Evolutionary conservation across 2,329 filamentous ascomycete species (phyloP).

Genomic region (Penicillium paneum): DNA sequence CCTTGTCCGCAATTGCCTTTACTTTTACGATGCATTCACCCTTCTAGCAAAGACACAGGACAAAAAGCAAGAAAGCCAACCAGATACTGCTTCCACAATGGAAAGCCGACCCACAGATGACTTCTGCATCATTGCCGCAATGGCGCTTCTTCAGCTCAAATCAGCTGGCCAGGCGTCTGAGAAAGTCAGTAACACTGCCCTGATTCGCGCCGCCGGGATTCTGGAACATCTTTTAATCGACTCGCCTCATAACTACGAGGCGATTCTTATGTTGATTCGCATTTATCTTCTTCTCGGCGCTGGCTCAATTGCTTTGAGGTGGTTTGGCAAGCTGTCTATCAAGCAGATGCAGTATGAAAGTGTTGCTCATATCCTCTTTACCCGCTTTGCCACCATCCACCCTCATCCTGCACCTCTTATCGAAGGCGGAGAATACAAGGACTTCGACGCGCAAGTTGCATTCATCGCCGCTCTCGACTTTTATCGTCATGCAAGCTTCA

Average conservation of each 20-base stretch:
- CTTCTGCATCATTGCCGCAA: slow-evolving; percentile 43
- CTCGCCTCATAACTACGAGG: slow-evolving; percentile 48
- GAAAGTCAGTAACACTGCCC: slow-evolving; percentile 25
- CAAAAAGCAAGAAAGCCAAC: not conserved
- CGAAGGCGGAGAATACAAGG: slow-evolving; percentile 40
- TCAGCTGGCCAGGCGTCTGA: slow-evolving; percentile 18
- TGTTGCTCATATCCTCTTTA: slow-evolving; percentile 48
- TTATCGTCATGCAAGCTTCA: slow-evolving; percentile 39
- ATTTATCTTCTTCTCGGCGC: slow-evolving; percentile 46
- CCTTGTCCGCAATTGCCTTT: slow-evolving; percentile 41
- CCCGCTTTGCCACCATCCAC: slow-evolving; percentile 48
- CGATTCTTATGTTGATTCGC: slow-evolving; percentile 44
- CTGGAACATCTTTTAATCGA: slow-evolving; percentile 40
- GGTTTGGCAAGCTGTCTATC: slow-evolving; percentile 46
- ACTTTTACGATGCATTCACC: slow-evolving; percentile 28
- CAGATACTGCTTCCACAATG: slow-evolving; percentile 33
- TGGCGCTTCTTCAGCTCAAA: slow-evolving; percentile 38
- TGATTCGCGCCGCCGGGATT: slow-evolving; percentile 40
- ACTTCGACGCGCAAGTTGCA: slow-evolving; percentile 42
- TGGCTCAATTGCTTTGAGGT: slow-evolving; percentile 46
- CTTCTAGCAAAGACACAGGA: slow-evolving; percentile 21
- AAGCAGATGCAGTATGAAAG: slow-evolving; percentile 51
- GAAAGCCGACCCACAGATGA: slow-evolving; percentile 47
- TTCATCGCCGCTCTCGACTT: slow-evolving; percentile 43
- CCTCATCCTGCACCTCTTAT: slow-evolving; percentile 42